A percentile compares a stretch with the other conserved stretches of the same genome.
These are phyloP conservation scores for Verticillium albo-atrum DNA, from an alignment of 2,329 filamentous ascomycete species.

Conservation along the genomic window DNA sequence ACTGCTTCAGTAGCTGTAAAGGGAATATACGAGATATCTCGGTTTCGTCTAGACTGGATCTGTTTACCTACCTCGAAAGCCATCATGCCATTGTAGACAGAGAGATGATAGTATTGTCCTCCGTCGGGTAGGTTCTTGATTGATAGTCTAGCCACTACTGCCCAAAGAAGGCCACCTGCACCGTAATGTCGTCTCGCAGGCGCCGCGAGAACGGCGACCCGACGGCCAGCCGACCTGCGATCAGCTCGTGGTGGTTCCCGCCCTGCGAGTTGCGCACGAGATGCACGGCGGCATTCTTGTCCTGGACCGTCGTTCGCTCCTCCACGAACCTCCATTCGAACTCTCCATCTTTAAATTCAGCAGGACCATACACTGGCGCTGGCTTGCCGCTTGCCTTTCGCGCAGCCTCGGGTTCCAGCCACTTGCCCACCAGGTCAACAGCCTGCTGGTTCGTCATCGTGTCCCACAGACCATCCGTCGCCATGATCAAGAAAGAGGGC, in stretches of 20 bases:
- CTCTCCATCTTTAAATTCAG: slow-evolving; percentile 2
- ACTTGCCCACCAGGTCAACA: slow-evolving; percentile 52
- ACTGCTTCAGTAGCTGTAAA: too few relatives aligned
- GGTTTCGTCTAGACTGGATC: too few relatives aligned
- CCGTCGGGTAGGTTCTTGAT: too few relatives aligned
- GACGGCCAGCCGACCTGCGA: slow-evolving; percentile 68
- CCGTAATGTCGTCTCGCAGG: slow-evolving; percentile 71
- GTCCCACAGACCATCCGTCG: slow-evolving; percentile 65
- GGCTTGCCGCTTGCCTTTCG: slow-evolving; percentile 3
- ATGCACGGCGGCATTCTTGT: slow-evolving; percentile 74
- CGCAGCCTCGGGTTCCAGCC: slow-evolving; percentile 29
- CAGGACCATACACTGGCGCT: background rate
- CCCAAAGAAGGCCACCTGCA: slow-evolving; percentile 69
- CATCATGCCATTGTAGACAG: too few relatives aligned
- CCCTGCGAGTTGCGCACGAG: slow-evolving; percentile 77
- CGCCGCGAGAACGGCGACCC: slow-evolving; percentile 63
- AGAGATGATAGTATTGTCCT: too few relatives aligned
- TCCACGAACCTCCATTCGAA: slow-evolving; percentile 12
- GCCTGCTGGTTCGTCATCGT: slow-evolving; percentile 51
- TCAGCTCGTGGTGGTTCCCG: slow-evolving; percentile 67
- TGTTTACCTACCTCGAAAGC: too few relatives aligned
- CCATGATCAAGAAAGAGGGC: slow-evolving; percentile 57
- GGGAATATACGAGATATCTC: too few relatives aligned
- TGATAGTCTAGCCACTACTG: background rate
- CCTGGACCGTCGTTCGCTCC: slow-evolving; percentile 3